These are phyloP conservation scores for Barbatosphaeria neglecta DNA, from an alignment of 495 filamentous ascomycete genomes.

Conservation along the genomic window DNA sequence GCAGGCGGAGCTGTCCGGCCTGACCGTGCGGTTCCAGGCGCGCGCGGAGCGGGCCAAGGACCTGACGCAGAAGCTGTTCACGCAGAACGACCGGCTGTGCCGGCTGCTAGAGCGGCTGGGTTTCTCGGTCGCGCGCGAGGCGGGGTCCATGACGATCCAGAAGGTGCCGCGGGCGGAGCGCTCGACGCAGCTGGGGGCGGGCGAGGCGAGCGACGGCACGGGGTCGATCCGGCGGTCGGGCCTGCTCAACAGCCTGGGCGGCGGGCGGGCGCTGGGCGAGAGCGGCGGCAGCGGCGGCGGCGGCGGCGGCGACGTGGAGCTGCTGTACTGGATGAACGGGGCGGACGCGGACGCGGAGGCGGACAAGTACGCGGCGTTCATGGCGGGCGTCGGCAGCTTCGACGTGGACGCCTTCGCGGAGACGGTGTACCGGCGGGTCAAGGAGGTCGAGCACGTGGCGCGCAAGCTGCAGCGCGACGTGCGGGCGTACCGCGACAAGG, in stretches of 20 bases:
- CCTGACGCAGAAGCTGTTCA: slow-evolving; percentile 65
- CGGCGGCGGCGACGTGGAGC: slow-evolving; percentile 52
- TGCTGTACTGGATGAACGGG: slow-evolving; percentile 69
- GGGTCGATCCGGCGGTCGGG: slow-evolving; percentile 40
- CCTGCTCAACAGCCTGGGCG: slow-evolving; percentile 17
- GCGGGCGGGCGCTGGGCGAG: slow-evolving; percentile 27
- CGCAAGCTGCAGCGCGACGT: slow-evolving; percentile 86
- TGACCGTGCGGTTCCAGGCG: slow-evolving; percentile 42
- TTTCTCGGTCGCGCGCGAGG: slow-evolving; percentile 64
- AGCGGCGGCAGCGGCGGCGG: too few species aligned
- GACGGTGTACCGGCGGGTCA: slow-evolving; percentile 69
- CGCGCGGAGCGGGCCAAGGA: slow-evolving; percentile 64
- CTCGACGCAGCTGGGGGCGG: slow-evolving; percentile 32
- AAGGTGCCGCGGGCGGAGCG: slow-evolving; percentile 57
- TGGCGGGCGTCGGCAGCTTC: slow-evolving; percentile 59
- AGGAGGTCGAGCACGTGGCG: slow-evolving; percentile 79
- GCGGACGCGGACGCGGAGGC: slow-evolving; percentile 54
- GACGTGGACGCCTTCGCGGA: slow-evolving; percentile 76
- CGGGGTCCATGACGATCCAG: slow-evolving; percentile 64
- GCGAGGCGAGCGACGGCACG: slow-evolving; percentile 49
- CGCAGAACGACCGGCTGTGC: slow-evolving; percentile 63
- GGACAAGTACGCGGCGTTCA: slow-evolving; percentile 57
- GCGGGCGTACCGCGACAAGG: slow-evolving; percentile 75
- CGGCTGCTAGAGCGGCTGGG: slow-evolving; percentile 76
- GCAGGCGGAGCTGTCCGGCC: slow-evolving; percentile 37